phyloP scores from a whole-genome alignment of 768 basidiomycete species.

The Tylopilus plumbeoviolaceoides region DNA sequence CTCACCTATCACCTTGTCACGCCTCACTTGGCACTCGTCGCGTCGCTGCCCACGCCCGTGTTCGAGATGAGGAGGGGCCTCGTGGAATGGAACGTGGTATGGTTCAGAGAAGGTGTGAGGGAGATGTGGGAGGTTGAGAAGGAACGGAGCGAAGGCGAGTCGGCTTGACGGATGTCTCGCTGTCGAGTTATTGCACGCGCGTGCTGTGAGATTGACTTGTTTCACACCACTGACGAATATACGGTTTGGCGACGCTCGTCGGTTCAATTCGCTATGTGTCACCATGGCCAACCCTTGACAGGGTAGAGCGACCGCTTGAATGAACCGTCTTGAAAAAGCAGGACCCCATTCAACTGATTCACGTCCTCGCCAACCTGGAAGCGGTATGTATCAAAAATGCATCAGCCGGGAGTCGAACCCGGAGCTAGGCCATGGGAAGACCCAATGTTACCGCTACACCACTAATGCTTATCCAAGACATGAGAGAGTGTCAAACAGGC shows the following conservation, averaged over 20 bases:
- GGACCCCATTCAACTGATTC: too few species aligned
- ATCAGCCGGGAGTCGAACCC: constrained; percentile 58
- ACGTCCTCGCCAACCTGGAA: too few species aligned
- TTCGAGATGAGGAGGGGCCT: constrained; percentile 71
- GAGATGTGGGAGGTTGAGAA: constrained; percentile 78
- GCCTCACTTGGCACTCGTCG: constrained; percentile 63
- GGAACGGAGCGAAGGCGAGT: constrained; percentile 36
- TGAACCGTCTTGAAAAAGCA: too few species aligned
- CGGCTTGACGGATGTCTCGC: neutral
- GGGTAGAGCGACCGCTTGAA: too few species aligned
- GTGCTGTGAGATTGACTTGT: neutral
- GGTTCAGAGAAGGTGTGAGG: constrained; percentile 77
- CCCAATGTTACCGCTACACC: constrained; percentile 87
- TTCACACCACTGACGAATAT: constrained; percentile 1
- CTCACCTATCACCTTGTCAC: constrained; percentile 82
- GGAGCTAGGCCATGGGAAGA: constrained; percentile 73
- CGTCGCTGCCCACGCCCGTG: constrained; percentile 67
- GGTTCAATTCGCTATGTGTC: neutral
- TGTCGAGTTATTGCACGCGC: neutral
- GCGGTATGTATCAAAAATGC: constrained; percentile 24
- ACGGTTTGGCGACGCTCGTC: neutral
- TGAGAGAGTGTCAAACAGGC: too few species aligned
- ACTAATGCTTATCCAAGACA: constrained; percentile 30
- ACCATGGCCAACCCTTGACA: neutral
- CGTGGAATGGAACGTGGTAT: constrained; percentile 84